These are phyloP conservation scores for Metschnikowia similis DNA, from an alignment of 805 yeast species.

Conservation along the genomic window DNA sequence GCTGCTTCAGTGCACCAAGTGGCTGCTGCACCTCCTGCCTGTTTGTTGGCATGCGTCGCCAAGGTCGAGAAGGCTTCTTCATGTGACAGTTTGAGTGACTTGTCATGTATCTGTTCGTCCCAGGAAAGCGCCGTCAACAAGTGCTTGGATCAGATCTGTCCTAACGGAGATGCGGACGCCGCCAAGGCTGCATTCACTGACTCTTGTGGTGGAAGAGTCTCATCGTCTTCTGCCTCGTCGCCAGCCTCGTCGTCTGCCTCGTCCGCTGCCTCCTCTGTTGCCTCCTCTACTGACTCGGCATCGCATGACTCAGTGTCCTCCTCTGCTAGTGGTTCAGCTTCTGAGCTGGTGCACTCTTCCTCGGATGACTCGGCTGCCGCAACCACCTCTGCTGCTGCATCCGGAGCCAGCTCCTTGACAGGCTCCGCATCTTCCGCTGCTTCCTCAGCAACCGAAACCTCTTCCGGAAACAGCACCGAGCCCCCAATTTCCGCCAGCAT, in stretches of 20 bases:
- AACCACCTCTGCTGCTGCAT: no score
- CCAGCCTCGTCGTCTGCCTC: slow-evolving; percentile 11
- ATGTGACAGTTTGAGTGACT: slow-evolving; percentile 59
- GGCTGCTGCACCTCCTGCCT: slow-evolving; percentile 83
- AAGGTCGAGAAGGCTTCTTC: slow-evolving; percentile 55
- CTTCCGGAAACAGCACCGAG: neutral
- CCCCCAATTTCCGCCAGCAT: neutral
- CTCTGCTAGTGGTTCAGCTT: slow-evolving; percentile 7
- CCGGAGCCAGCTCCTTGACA: no score
- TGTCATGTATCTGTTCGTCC: slow-evolving; percentile 63
- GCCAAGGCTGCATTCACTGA: slow-evolving; percentile 59
- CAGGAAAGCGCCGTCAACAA: slow-evolving; percentile 49
- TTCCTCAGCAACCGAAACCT: slow-evolving; percentile 15
- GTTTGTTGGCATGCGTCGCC: slow-evolving; percentile 84
- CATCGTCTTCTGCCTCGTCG: slow-evolving; percentile 24
- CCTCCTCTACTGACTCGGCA: slow-evolving; percentile 11
- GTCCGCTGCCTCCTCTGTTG: slow-evolving; percentile 8
- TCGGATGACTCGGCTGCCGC: slow-evolving; percentile 14
- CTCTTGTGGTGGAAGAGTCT: slow-evolving; percentile 46
- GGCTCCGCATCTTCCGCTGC: slow-evolving; percentile 20
- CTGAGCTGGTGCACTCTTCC: slow-evolving; percentile 13
- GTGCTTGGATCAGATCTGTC: slow-evolving; percentile 70
- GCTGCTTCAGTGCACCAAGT: slow-evolving; percentile 42
- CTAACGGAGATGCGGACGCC: slow-evolving; percentile 50
- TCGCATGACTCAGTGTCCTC: slow-evolving; percentile 15